Conservation (phyloP, 805 yeast genomes). For the Lipomyces spencermartinsiae region DNA sequence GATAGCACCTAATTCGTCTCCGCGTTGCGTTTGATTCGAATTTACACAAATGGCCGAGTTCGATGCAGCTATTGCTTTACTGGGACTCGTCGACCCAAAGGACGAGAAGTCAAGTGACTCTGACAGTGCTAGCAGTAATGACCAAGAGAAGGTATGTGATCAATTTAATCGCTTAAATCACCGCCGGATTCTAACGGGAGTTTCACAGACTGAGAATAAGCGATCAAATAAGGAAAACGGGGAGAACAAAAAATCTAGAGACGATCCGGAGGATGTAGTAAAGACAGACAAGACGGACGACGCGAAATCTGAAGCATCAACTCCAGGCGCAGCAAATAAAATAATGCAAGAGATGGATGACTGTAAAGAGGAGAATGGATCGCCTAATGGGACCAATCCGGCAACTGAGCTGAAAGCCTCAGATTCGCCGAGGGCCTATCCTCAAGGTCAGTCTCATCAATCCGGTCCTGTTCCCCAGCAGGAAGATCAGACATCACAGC, state of each 20-base stretch:
- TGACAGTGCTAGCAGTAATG: not conserved
- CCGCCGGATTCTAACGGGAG: not conserved
- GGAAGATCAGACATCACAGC: conserved; percentile 12
- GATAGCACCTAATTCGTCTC: not conserved
- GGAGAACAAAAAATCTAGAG: not conserved
- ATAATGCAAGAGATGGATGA: not conserved
- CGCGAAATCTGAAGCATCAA: not conserved
- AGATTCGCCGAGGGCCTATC: not conserved
- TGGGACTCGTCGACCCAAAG: conserved; percentile 35
- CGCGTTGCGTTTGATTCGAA: not conserved
- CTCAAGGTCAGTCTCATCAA: not conserved
- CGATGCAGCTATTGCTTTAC: conserved; percentile 38
- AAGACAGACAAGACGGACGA: not conserved
- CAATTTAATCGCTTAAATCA: not conserved
- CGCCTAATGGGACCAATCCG: not conserved
- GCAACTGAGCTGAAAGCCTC: not conserved
- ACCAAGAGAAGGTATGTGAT: not conserved
- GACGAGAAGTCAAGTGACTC: conserved; percentile 30
- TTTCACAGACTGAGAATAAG: not conserved
- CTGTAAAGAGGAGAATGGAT: not conserved
- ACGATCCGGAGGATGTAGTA: not conserved
- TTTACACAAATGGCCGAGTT: conserved; percentile 31
- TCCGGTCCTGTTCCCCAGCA: conserved; percentile 11
- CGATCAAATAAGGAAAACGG: not conserved
- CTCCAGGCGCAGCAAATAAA: not conserved